phyloP scores from a whole-genome alignment of 75 land plant species.

The Pseudotsuga menziesii region DNA sequence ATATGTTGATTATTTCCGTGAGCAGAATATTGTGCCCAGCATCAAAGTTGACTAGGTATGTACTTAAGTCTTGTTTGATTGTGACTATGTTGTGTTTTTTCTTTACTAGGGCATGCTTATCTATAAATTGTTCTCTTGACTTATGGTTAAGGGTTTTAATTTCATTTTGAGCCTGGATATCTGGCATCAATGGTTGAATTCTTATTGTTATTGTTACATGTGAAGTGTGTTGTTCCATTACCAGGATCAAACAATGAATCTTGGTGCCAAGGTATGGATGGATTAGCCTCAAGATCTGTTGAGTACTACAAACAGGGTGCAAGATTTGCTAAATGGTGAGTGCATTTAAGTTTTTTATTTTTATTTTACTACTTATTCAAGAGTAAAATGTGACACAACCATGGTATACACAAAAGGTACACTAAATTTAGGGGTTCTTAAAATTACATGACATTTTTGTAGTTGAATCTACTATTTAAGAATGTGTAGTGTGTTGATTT shows the following conservation, averaged over 20 bases:
- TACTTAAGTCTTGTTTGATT: background rate
- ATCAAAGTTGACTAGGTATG: conserved; percentile 89
- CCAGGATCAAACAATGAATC: conserved; percentile 90
- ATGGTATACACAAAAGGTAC: too few relatives aligned
- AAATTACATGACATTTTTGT: too few relatives aligned
- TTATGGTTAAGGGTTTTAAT: background rate
- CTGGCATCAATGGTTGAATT: background rate
- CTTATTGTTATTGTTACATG: background rate
- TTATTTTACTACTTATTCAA: background rate
- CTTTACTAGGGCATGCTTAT: background rate
- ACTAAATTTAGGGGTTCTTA: too few relatives aligned
- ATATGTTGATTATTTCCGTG: conserved; percentile 56
- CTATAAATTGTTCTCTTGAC: background rate
- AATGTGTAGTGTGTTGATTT: too few relatives aligned
- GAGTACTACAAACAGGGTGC: conserved; percentile 91
- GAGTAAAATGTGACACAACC: too few relatives aligned
- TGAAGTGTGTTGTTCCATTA: conserved; percentile 81
- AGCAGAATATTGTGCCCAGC: conserved; percentile 67
- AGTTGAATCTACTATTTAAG: too few relatives aligned
- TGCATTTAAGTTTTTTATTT: background rate
- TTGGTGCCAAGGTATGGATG: conserved; percentile 92
- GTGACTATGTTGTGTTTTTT: background rate
- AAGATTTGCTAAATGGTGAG: conserved; percentile 84
- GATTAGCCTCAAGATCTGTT: conserved; percentile 79
- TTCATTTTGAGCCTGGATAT: background rate